Evolutionary conservation across 2,329 filamentous ascomycete species (phyloP), one percentile per base, ranked within the genome.

Genomic region (Endoconidiophora polonica): DNA sequence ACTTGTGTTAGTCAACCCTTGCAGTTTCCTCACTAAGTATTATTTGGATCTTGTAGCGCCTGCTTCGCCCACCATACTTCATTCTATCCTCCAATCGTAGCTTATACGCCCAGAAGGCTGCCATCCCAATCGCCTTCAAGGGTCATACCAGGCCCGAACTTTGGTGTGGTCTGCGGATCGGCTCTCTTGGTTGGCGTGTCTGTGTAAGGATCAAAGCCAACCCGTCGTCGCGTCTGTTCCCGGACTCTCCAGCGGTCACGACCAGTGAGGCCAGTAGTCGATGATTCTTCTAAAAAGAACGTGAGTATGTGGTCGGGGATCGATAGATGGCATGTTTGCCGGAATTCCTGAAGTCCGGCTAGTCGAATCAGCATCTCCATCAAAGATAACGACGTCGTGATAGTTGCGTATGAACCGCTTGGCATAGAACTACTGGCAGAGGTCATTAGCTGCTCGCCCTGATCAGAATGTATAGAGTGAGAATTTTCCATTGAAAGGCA

Each of bases 351-450:
- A 12, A 94, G 74, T 20, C 86, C 86, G 3, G 83, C 81, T 44
- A 95, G 73, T 40, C 90, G 85, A 44, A 94, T 76, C 29, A 94
- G 70, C 70, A 90, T 91, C 63, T 95, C 88, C 49, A 95, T 75
- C 6, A 94, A 74, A 1, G 88, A 94, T 55, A 72, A 65, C 56
- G 70, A 81, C 57, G 65, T 72, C 1, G 66, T 68, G 52, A 77
- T 71, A n/a, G 68, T 33, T 20, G 6, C 16, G 9, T 38, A 36
- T 36, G 20, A n/a, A 6, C 23, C 24, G 33, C 26, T 46, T 22
- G 44, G 12, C 22, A 37, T 9, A 36, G 2, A 20, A 22, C 18
- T 46, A 20, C n/a, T 14, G 14, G 5, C 10, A 12, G 44, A 47
- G 26, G 26, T 10, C 26, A 33, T 33, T 10, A 33, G 12, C 7